A percentile compares a stretch with the other conserved stretches of the same genome.
These are phyloP conservation scores for Epichloe sp. DNA, from an alignment of 2,329 filamentous ascomycete species.

Conservation along the genomic window DNA sequence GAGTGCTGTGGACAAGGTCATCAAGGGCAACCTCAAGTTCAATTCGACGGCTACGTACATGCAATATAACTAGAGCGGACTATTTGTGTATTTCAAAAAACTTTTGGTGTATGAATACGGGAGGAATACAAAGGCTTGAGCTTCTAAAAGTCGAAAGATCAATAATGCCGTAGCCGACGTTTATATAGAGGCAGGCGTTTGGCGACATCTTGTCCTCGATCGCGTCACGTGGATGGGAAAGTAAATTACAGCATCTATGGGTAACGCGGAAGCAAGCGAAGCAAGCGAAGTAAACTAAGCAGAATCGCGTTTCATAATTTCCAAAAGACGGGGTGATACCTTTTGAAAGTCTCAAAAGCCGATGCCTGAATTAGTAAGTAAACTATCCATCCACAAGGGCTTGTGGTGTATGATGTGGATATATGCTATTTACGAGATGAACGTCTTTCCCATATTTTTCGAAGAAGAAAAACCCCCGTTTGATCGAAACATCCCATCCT, in stretches of 20 bases:
- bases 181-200: constrained; percentile 7
- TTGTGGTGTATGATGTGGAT: too few species aligned
- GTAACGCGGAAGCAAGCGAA: not conserved
- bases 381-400: too few species aligned
- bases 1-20: constrained; percentile 96
- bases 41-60: constrained; percentile 97
- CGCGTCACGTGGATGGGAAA: too few species aligned
- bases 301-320: not conserved
- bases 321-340: too few species aligned
- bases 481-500: too few species aligned
- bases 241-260: too few species aligned
- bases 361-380: too few species aligned
- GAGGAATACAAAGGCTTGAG: constrained; percentile 10
- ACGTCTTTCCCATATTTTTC: too few species aligned
- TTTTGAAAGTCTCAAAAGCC: too few species aligned
- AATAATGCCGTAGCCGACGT: constrained; percentile 5
- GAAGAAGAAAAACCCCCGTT: too few species aligned
- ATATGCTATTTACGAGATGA: too few species aligned
- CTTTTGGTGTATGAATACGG: constrained; percentile 21
- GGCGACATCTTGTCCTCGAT: not conserved
- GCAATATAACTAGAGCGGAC: constrained; percentile 76
- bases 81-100: constrained; percentile 14
- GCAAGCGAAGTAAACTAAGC: not conserved
- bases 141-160: constrained; percentile 13
- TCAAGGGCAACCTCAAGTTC: constrained; percentile 98